These are phyloP conservation scores for Ceratobasidium sp. DNA, from an alignment of 1,284 basidiomycete genomes.

Conservation along the genomic window DNA sequence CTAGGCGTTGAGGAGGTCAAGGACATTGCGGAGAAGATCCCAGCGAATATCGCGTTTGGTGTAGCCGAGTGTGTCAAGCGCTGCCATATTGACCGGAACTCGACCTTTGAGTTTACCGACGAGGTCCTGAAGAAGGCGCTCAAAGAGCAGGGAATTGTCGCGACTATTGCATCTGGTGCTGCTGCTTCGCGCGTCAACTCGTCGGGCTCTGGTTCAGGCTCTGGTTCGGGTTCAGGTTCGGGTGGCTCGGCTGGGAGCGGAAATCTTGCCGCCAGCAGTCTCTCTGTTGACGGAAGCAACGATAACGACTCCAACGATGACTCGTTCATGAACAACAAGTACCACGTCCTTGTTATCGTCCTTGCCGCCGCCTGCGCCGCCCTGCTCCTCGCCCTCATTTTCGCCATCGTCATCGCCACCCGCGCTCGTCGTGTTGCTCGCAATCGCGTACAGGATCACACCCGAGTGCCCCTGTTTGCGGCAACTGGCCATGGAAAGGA, in stretches of 20 bases:
- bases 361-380: constrained; percentile 29
- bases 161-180: constrained; percentile 29
- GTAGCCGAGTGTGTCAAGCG: constrained; percentile 37
- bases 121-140: constrained; percentile 23
- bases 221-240: background rate
- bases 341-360: constrained; percentile 41
- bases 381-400: constrained; percentile 26
- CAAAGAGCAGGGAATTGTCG: constrained; percentile 27
- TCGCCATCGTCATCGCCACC: constrained; percentile 34
- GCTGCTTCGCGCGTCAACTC: constrained; percentile 17
- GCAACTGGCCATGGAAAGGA: constrained; percentile 31
- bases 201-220: constrained; percentile 1
- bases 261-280: constrained; percentile 11
- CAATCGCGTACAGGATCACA: constrained; percentile 4
- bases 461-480: constrained; percentile 12
- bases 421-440: constrained; percentile 38
- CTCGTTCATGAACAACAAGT: constrained; percentile 34
- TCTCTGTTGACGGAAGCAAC: background rate
- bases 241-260: background rate
- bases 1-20: constrained; percentile 37
- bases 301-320: constrained; percentile 3
- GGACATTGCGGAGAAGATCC: constrained; percentile 32
- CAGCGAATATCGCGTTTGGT: constrained; percentile 41
- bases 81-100: constrained; percentile 38
- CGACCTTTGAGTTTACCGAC: constrained; percentile 33